These are phyloP conservation scores for Paramecium sexaurelia DNA, from an alignment of 73 alveolate genomes.

Conservation along the genomic window DNA sequence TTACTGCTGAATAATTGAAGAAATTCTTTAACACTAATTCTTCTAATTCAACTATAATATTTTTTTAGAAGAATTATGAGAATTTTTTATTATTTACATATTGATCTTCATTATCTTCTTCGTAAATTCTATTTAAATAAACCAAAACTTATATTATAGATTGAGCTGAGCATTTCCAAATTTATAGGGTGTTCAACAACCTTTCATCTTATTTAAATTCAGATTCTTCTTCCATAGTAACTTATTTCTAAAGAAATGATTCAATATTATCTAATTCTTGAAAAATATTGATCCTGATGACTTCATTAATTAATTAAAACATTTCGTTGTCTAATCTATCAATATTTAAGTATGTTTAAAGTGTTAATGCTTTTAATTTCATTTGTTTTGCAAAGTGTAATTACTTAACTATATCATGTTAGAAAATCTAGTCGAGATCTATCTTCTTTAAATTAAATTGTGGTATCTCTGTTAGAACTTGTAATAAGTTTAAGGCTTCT, in stretches of 20 bases:
- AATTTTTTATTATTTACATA: not conserved
- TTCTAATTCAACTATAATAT: not conserved
- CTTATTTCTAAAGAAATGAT: not conserved
- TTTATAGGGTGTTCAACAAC: not conserved
- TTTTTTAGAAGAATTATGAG: not conserved
- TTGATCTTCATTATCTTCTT: not conserved
- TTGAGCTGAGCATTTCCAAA: conserved; percentile 49
- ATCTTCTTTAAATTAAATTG: not conserved
- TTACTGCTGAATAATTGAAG: not conserved
- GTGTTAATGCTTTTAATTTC: not conserved
- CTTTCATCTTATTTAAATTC: conserved; percentile 34
- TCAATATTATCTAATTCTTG: conserved; percentile 26
- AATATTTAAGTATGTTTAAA: not conserved
- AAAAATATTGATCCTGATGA: not conserved
- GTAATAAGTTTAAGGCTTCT: conserved; percentile 21
- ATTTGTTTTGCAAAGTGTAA: not conserved
- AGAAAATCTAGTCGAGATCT: not conserved
- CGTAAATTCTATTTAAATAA: conserved; percentile 9
- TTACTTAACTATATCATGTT: not conserved
- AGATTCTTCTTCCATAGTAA: not conserved
- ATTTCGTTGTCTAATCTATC: not conserved
- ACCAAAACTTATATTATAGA: not conserved
- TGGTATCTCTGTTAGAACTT: conserved; percentile 20
- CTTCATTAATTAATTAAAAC: not conserved
- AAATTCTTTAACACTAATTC: not conserved